Evolutionary conservation across 2,329 filamentous ascomycete genomes (phyloP), one percentile per base, ranked within the genome.

Genomic region (Hymenoscyphus salicellus): DNA sequence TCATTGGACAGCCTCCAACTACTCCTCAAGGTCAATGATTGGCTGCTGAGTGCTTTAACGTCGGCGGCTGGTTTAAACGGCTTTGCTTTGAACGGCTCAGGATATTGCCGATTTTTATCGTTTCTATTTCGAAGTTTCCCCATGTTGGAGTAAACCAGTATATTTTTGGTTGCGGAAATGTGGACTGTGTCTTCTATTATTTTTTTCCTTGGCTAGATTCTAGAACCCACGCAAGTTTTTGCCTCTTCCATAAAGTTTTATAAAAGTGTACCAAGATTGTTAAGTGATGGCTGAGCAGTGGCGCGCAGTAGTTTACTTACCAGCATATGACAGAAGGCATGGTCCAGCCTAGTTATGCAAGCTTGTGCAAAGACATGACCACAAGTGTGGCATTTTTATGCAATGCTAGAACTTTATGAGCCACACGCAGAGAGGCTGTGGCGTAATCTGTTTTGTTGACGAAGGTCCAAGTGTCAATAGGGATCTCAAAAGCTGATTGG

Each of bases 31-130:
- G 46, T 52, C 20, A 26, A 52, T 28, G 49, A 41, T 38, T 56
- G 28, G 33, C 38, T 46, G 20, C 30, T 16, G 46, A 26, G 30
- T 10, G n/a, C 49, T 59, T 58, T 20, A 4, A 16, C 16, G 11
- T 32, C 33, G 60, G 41, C 36, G 43, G 38, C 58, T 63, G 58
- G 52, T 63, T 46, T 41, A 43, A 55, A 43, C 33, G 46, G 55
- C 26, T 56, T 63, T 60, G 46, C 17, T 33, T 63, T 56, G 57
- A 52, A 63, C 63, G 63, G 63, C 58, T 61, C 58, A 58, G 46
- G 16, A 14, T 57, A 41, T 30, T 61, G 52, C 63, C 63, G 58
- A 41, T 38, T 58, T 60, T 41, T 55, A 14, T 38, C 23, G 59
- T 61, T 61, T 63, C 52, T 64, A 59, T 61, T 61, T 61, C 28